Evolutionary conservation across 306 rosid genomes (phyloP), one percentile per base, ranked within the genome.

Genomic region (Rosa multiflora): DNA sequence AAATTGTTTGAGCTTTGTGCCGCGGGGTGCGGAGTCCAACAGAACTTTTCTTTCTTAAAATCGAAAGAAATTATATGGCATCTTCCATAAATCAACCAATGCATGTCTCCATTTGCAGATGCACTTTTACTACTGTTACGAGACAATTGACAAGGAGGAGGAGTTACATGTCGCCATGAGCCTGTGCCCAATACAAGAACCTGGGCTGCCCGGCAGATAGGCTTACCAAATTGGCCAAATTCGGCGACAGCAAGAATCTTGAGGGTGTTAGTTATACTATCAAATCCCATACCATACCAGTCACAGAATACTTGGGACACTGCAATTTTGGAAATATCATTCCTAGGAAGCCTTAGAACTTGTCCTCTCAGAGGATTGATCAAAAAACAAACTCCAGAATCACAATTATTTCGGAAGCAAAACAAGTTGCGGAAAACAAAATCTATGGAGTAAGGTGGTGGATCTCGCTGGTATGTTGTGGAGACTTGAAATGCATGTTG

Each of bases 231-330:
- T 29, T 29, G 29, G 29, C 29, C 1, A 43, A 43, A 6, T 10
- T 5, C 2, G 10, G 47, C 47, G 47, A 43, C 44, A 66, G 21
- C 21, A 35, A 66, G 21, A 66, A 37, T 39, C 71, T 67, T 39
- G 7, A 13, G 40, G 70, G 21, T 37, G 46, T 66, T 66, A 1
- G 47, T 67, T 37, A 39, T 7, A 67, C 17, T 18, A 18, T 67
- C 71, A 67, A 67, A 67, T 67, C 71, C 71, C 71, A 67, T 39
- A 18, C 47, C 71, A 8, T 67, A 67, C 71, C 48, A 67, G 42
- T 66, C 18, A 1, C 14, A 0, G 21, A 37, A 12, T 12, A 48
- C 14, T 7, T 35, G 23, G 23, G 8, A 66, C 12, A 29, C 29
- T 29, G 29, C 1, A 29, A 29, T 29, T 29, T 66, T 15, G 10